Evolutionary conservation across 1,139 yeast genomes (phyloP).

Genomic region (Suhomyces wounanorum): DNA sequence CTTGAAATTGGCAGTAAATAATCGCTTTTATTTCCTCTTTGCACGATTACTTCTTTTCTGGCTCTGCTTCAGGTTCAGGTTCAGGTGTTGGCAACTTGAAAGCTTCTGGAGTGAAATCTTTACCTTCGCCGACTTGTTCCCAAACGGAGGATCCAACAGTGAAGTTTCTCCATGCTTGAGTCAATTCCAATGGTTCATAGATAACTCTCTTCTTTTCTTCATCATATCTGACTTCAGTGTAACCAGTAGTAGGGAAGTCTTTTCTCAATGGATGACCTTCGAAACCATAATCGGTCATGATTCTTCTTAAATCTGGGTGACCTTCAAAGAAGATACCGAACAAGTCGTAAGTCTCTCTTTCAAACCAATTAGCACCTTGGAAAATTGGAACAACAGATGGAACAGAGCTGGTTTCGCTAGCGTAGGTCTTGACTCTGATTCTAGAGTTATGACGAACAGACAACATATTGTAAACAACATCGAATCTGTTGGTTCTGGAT

Average conservation of each 20-base stretch:
- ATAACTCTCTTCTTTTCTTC: conserved; percentile 89
- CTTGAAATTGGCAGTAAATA: conserved; percentile 2
- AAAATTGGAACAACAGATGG: conserved; percentile 72
- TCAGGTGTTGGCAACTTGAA: conserved; percentile 83
- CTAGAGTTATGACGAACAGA: conserved; percentile 85
- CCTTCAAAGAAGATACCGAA: conserved; percentile 85
- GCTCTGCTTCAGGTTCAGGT: conserved; percentile 57
- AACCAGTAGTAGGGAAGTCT: conserved; percentile 92
- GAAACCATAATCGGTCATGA: conserved; percentile 89
- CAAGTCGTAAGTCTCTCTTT: conserved; percentile 85
- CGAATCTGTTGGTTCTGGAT: conserved; percentile 79
- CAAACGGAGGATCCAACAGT: conserved; percentile 85
- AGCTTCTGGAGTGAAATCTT: conserved; percentile 76
- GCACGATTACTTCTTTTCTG: conserved; percentile 16
- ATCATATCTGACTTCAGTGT: conserved; percentile 86
- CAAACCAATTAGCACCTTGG: conserved; percentile 89
- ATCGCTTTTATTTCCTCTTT: conserved; percentile 2
- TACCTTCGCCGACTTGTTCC: conserved; percentile 91
- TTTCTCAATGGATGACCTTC: conserved; percentile 92
- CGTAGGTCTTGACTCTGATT: conserved; percentile 86
- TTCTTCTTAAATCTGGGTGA: conserved; percentile 88
- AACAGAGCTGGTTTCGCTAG: conserved; percentile 79
- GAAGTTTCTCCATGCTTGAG: conserved; percentile 91
- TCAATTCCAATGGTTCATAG: conserved; percentile 85
- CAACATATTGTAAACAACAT: conserved; percentile 80